Conservation (phyloP, 176 grass and related monocot genomes). For the Aegilops umbellulata region DNA sequence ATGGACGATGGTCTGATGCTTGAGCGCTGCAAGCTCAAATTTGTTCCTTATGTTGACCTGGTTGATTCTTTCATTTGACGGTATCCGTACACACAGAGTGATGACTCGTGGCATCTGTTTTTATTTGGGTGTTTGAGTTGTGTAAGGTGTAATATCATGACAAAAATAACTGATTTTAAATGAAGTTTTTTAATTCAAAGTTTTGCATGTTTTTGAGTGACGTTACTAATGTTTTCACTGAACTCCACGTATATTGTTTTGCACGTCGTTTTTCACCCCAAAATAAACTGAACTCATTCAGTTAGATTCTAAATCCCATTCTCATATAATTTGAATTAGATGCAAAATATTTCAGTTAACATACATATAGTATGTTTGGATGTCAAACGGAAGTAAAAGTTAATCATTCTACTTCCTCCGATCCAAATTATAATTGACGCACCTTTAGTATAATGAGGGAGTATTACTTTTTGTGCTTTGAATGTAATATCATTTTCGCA, state of each 20-base stretch:
- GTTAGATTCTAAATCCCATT: no score
- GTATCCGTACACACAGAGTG: neutral
- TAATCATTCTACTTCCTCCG: neutral
- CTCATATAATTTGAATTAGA: no score
- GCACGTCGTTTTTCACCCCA: neutral
- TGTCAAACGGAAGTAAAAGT: neutral
- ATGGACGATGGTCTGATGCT: neutral
- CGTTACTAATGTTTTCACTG: neutral
- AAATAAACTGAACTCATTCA: no score
- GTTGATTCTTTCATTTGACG: neutral
- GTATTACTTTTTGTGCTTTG: neutral
- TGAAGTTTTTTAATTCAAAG: no score
- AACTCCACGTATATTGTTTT: neutral
- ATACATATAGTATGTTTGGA: neutral
- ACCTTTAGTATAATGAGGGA: no score
- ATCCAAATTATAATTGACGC: no score
- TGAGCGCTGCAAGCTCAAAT: neutral
- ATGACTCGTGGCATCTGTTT: conserved; percentile 21
- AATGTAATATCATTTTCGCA: no score
- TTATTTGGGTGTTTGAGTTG: conserved; percentile 6
- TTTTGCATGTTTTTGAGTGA: neutral
- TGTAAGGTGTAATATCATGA: neutral
- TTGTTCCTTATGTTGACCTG: neutral
- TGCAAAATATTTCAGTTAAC: no score
- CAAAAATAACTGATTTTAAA: neutral